Evolutionary conservation across 208 protist species (phyloP).

Genomic region (Angomonas deanei): DNA sequence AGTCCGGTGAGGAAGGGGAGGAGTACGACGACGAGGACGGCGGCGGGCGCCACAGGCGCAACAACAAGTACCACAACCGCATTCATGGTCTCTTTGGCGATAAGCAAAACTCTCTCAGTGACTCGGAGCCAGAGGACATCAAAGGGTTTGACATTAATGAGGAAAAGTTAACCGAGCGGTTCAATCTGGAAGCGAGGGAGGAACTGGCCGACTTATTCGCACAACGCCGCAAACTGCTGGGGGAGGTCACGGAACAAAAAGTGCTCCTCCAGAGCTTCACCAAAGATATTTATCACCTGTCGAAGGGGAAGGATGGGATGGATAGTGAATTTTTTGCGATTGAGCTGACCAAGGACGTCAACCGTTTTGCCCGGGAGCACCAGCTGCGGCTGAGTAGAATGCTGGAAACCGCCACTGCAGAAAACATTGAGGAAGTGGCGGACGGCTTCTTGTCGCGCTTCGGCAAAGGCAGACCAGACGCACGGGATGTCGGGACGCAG

Average conservation of each 20-base stretch:
- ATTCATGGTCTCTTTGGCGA: background rate
- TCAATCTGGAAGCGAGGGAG: conserved; percentile 52
- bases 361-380: conserved; percentile 47
- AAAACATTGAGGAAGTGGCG: conserved; percentile 22
- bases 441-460: conserved; percentile 60
- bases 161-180: conserved; percentile 34
- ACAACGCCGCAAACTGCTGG: conserved; percentile 29
- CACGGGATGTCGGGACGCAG: conserved; percentile 48
- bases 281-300: conserved; percentile 52
- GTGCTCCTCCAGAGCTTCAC: conserved; percentile 33
- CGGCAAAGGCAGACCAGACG: conserved; percentile 22
- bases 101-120: background rate
- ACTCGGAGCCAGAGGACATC: conserved; percentile 14
- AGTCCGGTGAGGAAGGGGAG: background rate
- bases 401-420: conserved; percentile 2
- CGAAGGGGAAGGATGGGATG: conserved; percentile 21
- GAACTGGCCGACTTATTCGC: conserved; percentile 48
- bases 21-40: background rate
- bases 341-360: conserved; percentile 61
- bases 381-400: conserved; percentile 15
- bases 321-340: conserved; percentile 61
- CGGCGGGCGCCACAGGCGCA: background rate
- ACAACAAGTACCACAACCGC: background rate
- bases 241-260: conserved; percentile 36
- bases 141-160: conserved; percentile 40